Conservation (phyloP, 2,329 filamentous ascomycete genomes). For the Lecanicillium sp. region DNA sequence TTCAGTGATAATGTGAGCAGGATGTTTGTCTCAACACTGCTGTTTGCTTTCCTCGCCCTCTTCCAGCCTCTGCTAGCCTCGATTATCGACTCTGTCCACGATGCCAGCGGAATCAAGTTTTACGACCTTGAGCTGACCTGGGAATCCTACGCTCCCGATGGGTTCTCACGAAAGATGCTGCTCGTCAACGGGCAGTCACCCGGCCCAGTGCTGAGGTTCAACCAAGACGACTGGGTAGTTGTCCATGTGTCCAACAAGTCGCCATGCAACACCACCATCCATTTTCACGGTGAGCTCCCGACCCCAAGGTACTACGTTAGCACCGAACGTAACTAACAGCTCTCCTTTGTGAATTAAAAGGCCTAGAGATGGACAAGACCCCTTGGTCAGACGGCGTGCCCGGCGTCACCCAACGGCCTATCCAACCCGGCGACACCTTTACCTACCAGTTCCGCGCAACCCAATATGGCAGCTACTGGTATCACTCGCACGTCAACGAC, state of each 20-base stretch:
- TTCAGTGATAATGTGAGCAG: too few relatives aligned
- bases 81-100: too few relatives aligned
- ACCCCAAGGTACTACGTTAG: background rate
- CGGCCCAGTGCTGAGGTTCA: slow-evolving; percentile 48
- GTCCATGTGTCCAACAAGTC: slow-evolving; percentile 37
- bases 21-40: too few relatives aligned
- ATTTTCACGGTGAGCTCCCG: slow-evolving; percentile 35
- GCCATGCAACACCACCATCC: slow-evolving; percentile 39
- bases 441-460: slow-evolving; percentile 47
- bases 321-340: slow-evolving; percentile 1
- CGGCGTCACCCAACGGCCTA: slow-evolving; percentile 45
- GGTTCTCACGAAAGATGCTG: slow-evolving; percentile 33
- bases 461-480: slow-evolving; percentile 53
- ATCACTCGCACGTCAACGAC: slow-evolving; percentile 48
- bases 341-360: slow-evolving; percentile 14
- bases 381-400: slow-evolving; percentile 56
- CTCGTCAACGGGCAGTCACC: slow-evolving; percentile 55
- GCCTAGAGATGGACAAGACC: slow-evolving; percentile 41
- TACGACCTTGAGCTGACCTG: slow-evolving; percentile 27
- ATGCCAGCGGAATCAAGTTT: slow-evolving; percentile 9
- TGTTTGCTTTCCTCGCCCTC: too few relatives aligned
- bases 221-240: slow-evolving; percentile 42
- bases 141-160: slow-evolving; percentile 33
- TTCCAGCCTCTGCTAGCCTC: too few relatives aligned
- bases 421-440: slow-evolving; percentile 39